Conservation (phyloP, 257 asterid genomes). For the Echium plantagineum region DNA sequence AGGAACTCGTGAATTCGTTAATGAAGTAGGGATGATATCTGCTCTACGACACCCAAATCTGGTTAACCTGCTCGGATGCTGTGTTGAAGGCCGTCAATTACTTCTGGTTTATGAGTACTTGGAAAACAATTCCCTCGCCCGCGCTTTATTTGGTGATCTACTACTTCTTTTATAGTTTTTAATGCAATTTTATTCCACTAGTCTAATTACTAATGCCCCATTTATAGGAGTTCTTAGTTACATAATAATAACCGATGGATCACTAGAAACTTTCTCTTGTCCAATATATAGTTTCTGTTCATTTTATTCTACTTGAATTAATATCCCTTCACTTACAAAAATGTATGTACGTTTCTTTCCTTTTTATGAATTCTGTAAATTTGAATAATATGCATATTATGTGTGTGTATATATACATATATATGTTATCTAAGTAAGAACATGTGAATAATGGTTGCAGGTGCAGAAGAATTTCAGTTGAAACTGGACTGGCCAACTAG, state of each 20-base stretch:
- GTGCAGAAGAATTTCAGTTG: slow-evolving; percentile 24
- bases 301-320: neutral
- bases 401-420: too few relatives aligned
- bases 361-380: neutral
- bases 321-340: neutral
- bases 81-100: neutral
- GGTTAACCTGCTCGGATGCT: neutral
- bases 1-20: neutral
- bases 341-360: too few relatives aligned
- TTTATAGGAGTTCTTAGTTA: too few relatives aligned
- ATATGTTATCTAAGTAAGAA: too few relatives aligned
- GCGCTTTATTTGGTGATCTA: neutral
- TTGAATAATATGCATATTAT: neutral
- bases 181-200: neutral
- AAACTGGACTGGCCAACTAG: slow-evolving; percentile 38
- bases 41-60: slow-evolving; percentile 1
- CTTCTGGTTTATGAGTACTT: slow-evolving; percentile 3
- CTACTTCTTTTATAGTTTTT: neutral
- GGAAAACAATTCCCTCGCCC: slow-evolving; percentile 1
- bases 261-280: neutral
- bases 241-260: too few relatives aligned
- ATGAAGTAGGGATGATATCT: slow-evolving; percentile 4
- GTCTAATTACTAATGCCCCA: too few relatives aligned
- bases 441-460: neutral
- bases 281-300: neutral